Conservation (phyloP, 352 stramenopile genomes). For the Phytophthora sojae region DNA sequence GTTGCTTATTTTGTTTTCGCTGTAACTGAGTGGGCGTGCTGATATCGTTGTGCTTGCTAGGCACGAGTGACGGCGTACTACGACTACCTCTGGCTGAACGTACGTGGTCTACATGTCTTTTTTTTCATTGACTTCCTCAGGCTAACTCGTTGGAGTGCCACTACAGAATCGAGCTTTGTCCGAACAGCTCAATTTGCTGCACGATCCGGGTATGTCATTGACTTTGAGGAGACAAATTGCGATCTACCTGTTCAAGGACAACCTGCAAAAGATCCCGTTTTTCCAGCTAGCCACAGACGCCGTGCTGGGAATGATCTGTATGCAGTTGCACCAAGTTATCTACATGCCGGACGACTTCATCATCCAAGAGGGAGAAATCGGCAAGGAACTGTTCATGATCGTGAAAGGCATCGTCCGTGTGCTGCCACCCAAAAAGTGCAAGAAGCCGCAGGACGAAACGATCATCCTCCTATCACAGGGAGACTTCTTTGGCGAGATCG, state of each 20-base stretch:
- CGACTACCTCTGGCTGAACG: constrained; percentile 78
- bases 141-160: neutral
- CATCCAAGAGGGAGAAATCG: constrained; percentile 71
- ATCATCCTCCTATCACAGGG: constrained; percentile 68
- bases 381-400: constrained; percentile 78
- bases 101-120: constrained; percentile 18
- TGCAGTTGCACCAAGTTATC: constrained; percentile 71
- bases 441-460: constrained; percentile 36
- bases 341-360: constrained; percentile 75
- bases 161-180: constrained; percentile 62
- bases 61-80: constrained; percentile 68
- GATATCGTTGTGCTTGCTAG: constrained; percentile 12
- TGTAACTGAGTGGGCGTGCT: neutral
- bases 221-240: constrained; percentile 63
- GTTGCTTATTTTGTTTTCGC: neutral
- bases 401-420: constrained; percentile 73
- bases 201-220: constrained; percentile 72
- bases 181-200: constrained; percentile 63
- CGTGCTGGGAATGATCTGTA: constrained; percentile 75
- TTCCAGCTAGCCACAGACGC: constrained; percentile 71
- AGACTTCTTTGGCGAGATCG: constrained; percentile 75
- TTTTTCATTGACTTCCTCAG: neutral
- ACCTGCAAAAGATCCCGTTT: constrained; percentile 75
- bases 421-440: constrained; percentile 48
- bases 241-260: constrained; percentile 77